A percentile compares a stretch with the other conserved stretches of the same genome.
These are phyloP conservation scores for Pleurotus platypus DNA, from an alignment of 768 basidiomycete species.

Conservation along the genomic window DNA sequence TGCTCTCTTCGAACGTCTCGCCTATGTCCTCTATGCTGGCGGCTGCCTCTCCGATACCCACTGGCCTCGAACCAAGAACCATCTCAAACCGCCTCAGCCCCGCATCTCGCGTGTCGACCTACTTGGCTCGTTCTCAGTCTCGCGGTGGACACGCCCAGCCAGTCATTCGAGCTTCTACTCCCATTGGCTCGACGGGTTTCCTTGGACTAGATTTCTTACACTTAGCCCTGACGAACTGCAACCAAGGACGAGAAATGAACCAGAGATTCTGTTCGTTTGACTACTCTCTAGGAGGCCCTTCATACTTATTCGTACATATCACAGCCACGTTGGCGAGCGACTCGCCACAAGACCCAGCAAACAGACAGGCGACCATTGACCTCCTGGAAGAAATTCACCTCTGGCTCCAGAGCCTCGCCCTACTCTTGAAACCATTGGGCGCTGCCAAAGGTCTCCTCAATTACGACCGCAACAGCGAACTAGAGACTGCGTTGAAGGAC, in stretches of 20 bases:
- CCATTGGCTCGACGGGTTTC: too few relatives aligned
- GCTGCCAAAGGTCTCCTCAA: conserved; percentile 49
- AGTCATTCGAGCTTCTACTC: background rate
- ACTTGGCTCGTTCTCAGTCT: background rate
- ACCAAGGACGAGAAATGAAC: too few relatives aligned
- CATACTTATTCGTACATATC: too few relatives aligned
- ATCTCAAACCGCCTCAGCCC: conserved; percentile 8
- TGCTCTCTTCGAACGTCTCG: conserved; percentile 32
- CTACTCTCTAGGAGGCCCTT: too few relatives aligned
- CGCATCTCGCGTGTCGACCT: background rate
- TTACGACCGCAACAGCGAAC: conserved; percentile 38
- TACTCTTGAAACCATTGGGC: conserved; percentile 28
- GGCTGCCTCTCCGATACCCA: conserved; percentile 34
- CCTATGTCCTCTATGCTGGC: conserved; percentile 20
- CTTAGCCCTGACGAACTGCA: too few relatives aligned
- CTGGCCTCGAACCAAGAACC: too few relatives aligned
- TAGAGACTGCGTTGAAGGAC: conserved; percentile 50
- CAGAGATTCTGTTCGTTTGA: too few relatives aligned
- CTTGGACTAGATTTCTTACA: too few relatives aligned
- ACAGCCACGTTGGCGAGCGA: too few relatives aligned
- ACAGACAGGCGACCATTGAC: too few relatives aligned
- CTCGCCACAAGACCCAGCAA: too few relatives aligned
- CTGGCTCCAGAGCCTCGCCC: background rate
- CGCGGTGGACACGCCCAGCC: background rate
- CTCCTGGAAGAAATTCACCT: too few relatives aligned